phyloP scores from a whole-genome alignment of 179 eudicot species.

The Camellia oleifera region DNA sequence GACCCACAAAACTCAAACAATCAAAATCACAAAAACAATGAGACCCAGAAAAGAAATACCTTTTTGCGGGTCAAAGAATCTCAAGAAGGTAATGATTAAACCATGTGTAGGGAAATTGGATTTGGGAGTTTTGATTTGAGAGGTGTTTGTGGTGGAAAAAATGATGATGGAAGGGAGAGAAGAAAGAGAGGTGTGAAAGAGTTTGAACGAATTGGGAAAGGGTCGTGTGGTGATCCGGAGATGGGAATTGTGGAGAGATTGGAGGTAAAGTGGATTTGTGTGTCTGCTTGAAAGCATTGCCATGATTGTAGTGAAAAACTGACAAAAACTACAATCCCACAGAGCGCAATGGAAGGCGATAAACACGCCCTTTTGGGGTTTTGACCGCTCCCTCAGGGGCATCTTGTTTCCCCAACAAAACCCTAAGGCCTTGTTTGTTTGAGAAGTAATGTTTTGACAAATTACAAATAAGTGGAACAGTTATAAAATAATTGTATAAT shows the following conservation, averaged over 20 bases:
- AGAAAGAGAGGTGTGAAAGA: neutral
- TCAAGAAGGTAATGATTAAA: slow-evolving; percentile 19
- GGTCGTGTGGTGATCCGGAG: slow-evolving; percentile 31
- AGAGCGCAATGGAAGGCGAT: neutral
- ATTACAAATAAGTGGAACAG: too few relatives aligned
- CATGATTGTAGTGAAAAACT: slow-evolving; percentile 1
- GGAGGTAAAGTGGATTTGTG: neutral
- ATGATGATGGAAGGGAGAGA: neutral
- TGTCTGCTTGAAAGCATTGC: neutral
- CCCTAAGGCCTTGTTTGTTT: too few relatives aligned
- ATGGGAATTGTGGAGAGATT: neutral
- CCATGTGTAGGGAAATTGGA: slow-evolving; percentile 16
- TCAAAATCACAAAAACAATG: neutral
- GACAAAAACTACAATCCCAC: neutral
- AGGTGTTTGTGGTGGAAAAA: neutral
- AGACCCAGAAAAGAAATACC: neutral
- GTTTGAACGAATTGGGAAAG: neutral
- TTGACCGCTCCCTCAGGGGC: neutral
- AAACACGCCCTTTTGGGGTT: neutral
- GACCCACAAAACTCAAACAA: neutral
- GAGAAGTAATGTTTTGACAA: too few relatives aligned
- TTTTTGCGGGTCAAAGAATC: neutral
- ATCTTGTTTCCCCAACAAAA: too few relatives aligned
- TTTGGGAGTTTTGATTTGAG: neutral
- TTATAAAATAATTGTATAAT: too few relatives aligned